Evolutionary conservation across 2,329 filamentous ascomycete species (phyloP).

Genomic region (Calonectria naviculata): DNA sequence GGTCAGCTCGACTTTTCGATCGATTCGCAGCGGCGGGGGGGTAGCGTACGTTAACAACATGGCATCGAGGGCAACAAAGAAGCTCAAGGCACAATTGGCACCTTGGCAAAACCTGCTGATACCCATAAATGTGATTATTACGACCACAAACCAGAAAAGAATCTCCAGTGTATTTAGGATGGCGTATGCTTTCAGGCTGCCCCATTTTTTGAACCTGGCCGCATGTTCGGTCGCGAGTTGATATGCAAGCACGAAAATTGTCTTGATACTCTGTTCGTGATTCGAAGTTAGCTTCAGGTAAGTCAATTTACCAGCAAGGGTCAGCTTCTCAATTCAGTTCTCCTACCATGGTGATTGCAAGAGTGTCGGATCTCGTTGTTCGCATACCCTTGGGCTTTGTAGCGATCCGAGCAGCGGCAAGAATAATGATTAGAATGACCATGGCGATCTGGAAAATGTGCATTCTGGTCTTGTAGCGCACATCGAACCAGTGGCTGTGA

Average conservation of each 20-base stretch:
- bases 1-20: not conserved
- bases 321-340: not conserved
- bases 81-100: conserved; percentile 24
- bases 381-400: conserved; percentile 25
- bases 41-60: conserved; percentile 22
- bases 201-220: conserved; percentile 26
- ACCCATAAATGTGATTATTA: conserved; percentile 33
- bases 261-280: conserved; percentile 17
- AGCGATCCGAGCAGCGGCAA: conserved; percentile 23
- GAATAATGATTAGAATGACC: conserved; percentile 15
- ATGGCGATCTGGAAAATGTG: conserved; percentile 10
- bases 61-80: conserved; percentile 21
- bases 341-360: conserved; percentile 34
- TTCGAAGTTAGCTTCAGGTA: not conserved
- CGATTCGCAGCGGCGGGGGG: rapidly evolving
- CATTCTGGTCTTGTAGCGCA: conserved; percentile 24
- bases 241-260: conserved; percentile 24
- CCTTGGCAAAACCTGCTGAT: conserved; percentile 26
- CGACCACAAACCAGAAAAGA: conserved; percentile 40
- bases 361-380: conserved; percentile 26
- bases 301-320: no score
- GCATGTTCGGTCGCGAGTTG: conserved; percentile 42
- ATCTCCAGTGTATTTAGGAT: conserved; percentile 40
- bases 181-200: conserved; percentile 35
- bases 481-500: conserved; percentile 24